A percentile compares a stretch with the other conserved stretches of the same genome.
Evolutionary conservation across 306 rosid species (phyloP).

Genomic region (Sphenostylis stenocarpa): DNA sequence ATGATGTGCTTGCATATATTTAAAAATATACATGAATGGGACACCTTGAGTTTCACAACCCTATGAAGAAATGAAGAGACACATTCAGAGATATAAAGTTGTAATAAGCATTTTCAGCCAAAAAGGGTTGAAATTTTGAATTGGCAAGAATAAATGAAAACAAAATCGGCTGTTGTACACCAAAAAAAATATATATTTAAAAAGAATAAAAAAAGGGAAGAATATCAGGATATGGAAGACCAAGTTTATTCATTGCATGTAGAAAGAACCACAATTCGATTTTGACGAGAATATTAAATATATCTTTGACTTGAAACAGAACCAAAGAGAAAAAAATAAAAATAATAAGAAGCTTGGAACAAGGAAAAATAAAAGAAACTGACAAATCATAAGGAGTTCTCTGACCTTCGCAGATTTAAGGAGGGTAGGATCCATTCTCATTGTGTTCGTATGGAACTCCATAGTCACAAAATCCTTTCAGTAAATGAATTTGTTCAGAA

Average conservation of each 20-base stretch:
- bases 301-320: constrained; percentile 26
- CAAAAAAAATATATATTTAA: background rate
- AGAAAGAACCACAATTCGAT: background rate
- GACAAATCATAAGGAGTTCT: constrained; percentile 18
- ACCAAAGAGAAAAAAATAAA: background rate
- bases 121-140: background rate
- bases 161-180: background rate
- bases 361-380: constrained; percentile 1
- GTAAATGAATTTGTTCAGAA: constrained; percentile 28
- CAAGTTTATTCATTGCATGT: constrained; percentile 11
- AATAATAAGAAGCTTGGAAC: background rate
- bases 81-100: background rate
- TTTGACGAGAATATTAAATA: constrained; percentile 4
- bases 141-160: background rate
- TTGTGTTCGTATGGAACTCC: constrained; percentile 7
- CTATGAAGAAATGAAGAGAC: background rate
- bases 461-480: constrained; percentile 24
- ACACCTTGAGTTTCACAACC: background rate
- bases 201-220: background rate
- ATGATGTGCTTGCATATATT: too few species aligned
- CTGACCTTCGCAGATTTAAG: constrained; percentile 48
- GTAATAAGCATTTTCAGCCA: background rate
- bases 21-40: background rate
- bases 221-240: background rate
- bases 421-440: constrained; percentile 33